A percentile compares a stretch with the other conserved stretches of the same genome.
These are phyloP conservation scores for Ilex paraguariensis DNA, from an alignment of 305 asterid genomes.

Conservation along the genomic window DNA sequence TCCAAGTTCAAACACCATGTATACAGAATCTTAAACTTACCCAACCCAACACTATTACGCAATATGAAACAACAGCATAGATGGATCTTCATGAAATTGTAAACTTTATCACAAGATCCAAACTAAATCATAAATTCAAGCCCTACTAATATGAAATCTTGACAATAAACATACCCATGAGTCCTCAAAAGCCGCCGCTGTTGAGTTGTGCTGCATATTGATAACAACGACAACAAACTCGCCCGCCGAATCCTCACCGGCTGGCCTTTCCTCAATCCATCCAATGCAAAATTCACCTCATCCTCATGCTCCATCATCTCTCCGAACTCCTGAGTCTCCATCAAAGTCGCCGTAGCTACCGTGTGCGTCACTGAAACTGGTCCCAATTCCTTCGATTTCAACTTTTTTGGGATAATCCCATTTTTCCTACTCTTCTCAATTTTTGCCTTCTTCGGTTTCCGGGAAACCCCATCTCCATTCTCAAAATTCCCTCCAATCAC, in stretches of 20 bases:
- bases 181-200: constrained; percentile 66
- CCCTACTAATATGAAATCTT: not conserved
- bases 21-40: no score
- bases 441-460: constrained; percentile 24
- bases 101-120: no score
- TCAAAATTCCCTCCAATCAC: not conserved
- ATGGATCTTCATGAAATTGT: no score
- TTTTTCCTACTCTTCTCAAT: constrained; percentile 23
- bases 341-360: constrained; percentile 48
- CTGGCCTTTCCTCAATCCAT: constrained; percentile 86
- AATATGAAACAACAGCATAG: no score
- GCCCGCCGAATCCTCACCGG: constrained; percentile 63
- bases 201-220: constrained; percentile 55
- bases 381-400: constrained; percentile 33
- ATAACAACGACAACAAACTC: constrained; percentile 64
- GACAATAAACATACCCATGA: constrained; percentile 55
- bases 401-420: constrained; percentile 23
- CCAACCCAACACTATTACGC: no score
- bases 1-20: not conserved
- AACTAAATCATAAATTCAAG: no score
- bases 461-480: constrained; percentile 13
- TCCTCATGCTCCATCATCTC: constrained; percentile 89
- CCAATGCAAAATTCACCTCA: constrained; percentile 86
- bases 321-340: constrained; percentile 91
- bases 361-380: constrained; percentile 21